These are phyloP conservation scores for Marasmius sp. DNA, from an alignment of 1,284 basidiomycete species.

Conservation along the genomic window DNA sequence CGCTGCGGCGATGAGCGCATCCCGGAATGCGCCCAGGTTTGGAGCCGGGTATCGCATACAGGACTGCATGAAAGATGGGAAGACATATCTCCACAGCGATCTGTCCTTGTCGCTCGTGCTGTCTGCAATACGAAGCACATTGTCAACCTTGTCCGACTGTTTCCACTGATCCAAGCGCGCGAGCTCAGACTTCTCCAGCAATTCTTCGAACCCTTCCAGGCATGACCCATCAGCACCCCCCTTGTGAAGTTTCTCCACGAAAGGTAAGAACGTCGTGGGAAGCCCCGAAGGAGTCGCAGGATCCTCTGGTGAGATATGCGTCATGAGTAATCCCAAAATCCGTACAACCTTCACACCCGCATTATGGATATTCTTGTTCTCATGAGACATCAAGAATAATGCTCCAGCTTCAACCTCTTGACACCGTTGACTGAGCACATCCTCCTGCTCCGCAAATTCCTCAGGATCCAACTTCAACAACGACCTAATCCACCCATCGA, in stretches of 20 bases:
- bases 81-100: conserved; percentile 71
- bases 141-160: conserved; percentile 49
- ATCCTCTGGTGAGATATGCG: conserved; percentile 37
- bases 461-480: conserved; percentile 43
- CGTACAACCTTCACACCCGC: conserved; percentile 64
- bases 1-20: conserved; percentile 63
- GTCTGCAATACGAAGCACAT: conserved; percentile 63
- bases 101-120: conserved; percentile 65
- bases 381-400: conserved; percentile 79
- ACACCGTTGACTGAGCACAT: conserved; percentile 40
- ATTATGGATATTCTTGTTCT: conserved; percentile 45
- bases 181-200: conserved; percentile 59
- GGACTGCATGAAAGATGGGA: conserved; percentile 58
- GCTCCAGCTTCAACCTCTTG: conserved; percentile 73
- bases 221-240: conserved; percentile 40
- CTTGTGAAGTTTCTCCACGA: conserved; percentile 54
- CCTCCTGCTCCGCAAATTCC: conserved; percentile 39
- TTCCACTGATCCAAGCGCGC: conserved; percentile 64
- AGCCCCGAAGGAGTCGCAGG: conserved; percentile 25
- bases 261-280: conserved; percentile 30
- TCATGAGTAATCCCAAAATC: conserved; percentile 45
- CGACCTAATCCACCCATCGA: conserved; percentile 67
- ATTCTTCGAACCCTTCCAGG: conserved; percentile 64
- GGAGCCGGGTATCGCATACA: conserved; percentile 49
- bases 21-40: conserved; percentile 53